Conservation (phyloP, 768 basidiomycete species). For the Lactarius evosmus region DNA sequence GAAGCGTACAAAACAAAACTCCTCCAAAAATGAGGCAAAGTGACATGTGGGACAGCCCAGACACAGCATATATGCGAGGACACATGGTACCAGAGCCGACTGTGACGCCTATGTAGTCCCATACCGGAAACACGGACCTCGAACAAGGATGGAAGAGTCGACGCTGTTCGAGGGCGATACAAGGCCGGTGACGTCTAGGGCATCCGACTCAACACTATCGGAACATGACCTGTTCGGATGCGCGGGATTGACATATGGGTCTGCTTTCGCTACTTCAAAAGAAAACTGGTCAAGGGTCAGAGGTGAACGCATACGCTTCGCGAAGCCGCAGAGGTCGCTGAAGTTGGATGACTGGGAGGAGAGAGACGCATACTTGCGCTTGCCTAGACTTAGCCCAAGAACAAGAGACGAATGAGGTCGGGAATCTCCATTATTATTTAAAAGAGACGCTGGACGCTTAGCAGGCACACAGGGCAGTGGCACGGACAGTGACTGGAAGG, state of each 20-base stretch:
- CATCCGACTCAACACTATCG: background rate
- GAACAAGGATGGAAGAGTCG: background rate
- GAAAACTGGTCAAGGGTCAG: slow-evolving; percentile 39
- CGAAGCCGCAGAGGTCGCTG: slow-evolving; percentile 43
- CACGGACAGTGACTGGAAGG: background rate
- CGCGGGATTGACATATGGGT: slow-evolving; percentile 25
- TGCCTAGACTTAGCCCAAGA: slow-evolving; percentile 8
- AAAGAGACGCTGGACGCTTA: slow-evolving; percentile 13
- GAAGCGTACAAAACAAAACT: background rate
- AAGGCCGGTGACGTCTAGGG: background rate
- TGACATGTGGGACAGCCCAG: background rate
- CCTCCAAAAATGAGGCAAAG: background rate
- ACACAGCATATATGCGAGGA: background rate
- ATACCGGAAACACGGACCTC: background rate
- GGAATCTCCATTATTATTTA: slow-evolving; percentile 11
- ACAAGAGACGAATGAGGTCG: slow-evolving; percentile 1
- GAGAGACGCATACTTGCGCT: slow-evolving; percentile 17
- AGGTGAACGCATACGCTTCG: slow-evolving; percentile 45
- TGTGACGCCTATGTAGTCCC: too few relatives aligned
- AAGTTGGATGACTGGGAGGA: slow-evolving; percentile 30
- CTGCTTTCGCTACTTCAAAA: slow-evolving; percentile 33
- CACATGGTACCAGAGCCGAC: too few relatives aligned
- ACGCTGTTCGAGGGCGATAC: background rate
- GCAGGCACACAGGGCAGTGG: slow-evolving; percentile 6
- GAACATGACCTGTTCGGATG: background rate